Evolutionary conservation across 176 grass and related monocot genomes (phyloP), one percentile per base, ranked within the genome.

Genomic region (Musa schizocarpa): DNA sequence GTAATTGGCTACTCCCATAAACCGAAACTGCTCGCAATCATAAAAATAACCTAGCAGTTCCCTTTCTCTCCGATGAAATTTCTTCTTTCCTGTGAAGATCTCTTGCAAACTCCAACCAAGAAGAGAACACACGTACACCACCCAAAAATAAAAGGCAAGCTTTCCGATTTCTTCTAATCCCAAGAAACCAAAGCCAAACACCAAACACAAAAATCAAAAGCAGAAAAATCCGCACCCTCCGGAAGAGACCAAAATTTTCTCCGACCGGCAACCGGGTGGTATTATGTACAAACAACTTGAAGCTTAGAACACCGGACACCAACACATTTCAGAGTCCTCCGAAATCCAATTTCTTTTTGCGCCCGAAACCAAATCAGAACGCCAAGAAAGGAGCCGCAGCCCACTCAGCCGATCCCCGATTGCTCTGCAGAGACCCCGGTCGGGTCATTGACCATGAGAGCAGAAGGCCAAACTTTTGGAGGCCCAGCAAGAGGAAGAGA

Each of bases 1-100:
- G 59, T 85, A 87, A 82, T 88, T 88, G 4, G 77, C 50, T 69
- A 97, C 79, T 48, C 87, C 93, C 90, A 93, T 98, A 80, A 22
- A 77, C 80, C 79, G 63, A 78, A 85, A 76, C 65, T 53, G 67
- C 87, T 81, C 65, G 56, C 13, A 17, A 66, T 71, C 52, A 72
- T 50, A 25, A 79, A 80, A 80, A 73, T 65, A 73, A 80, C 48
- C 71, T 26, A 24, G 51, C 52, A 82, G 53, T 69, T 68, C 27
- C 58, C 22, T 34, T 17, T 63, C 48, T 43, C 34, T 73, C 29
- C 52, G 34, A 43, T 43, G 14, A 52, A 65, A 65, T 17, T 63
- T 14, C 24, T 69, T 56, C 20, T 12, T 34, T 59, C 50, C 77
- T 29, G n/a, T 53, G 24, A 78, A 73, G 74, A 71, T 62, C 71